Percentiles rank a stretch among this genome's conserved stretches.
Evolutionary conservation across 805 yeast genomes (phyloP).

Genomic region (Huiozyma sinensis): DNA sequence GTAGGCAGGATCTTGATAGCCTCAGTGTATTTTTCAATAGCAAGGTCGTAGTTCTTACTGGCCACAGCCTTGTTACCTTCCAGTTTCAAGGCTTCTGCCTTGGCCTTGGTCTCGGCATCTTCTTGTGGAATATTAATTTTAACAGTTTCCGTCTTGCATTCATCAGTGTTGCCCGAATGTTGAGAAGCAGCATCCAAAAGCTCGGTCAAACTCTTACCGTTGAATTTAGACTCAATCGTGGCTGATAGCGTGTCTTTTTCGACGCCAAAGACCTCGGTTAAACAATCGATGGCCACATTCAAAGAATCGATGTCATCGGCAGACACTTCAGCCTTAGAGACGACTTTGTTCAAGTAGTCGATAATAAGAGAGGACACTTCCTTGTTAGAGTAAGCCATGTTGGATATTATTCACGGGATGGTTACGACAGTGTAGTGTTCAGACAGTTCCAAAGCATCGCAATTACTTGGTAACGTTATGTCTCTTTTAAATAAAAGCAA

Average conservation of each 20-base stretch:
- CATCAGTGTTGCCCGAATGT: constrained; percentile 8
- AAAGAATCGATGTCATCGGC: constrained; percentile 80
- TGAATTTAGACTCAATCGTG: constrained; percentile 29
- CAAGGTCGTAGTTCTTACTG: constrained; percentile 52
- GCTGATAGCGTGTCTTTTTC: constrained; percentile 31
- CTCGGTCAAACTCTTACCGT: constrained; percentile 38
- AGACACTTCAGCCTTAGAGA: constrained; percentile 50
- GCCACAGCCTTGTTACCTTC: constrained; percentile 92
- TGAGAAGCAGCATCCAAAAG: constrained; percentile 29
- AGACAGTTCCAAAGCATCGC: no score
- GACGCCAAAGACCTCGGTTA: constrained; percentile 75
- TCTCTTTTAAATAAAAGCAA: not conserved
- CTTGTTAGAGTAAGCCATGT: constrained; percentile 42
- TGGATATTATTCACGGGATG: not conserved
- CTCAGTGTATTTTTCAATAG: constrained; percentile 66
- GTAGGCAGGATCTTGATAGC: constrained; percentile 62
- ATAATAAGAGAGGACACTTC: constrained; percentile 67
- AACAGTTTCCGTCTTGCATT: constrained; percentile 27
- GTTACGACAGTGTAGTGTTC: no score
- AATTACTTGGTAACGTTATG: no score
- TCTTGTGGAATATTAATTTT: constrained; percentile 34
- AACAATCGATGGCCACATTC: constrained; percentile 89
- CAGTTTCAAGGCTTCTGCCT: constrained; percentile 75
- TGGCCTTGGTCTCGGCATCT: constrained; percentile 44
- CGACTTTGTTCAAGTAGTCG: constrained; percentile 52